Percentiles rank a stretch among this genome's conserved stretches.
phyloP scores from a whole-genome alignment of 2,329 filamentous ascomycete species.

The Aureobasidium sp. region DNA sequence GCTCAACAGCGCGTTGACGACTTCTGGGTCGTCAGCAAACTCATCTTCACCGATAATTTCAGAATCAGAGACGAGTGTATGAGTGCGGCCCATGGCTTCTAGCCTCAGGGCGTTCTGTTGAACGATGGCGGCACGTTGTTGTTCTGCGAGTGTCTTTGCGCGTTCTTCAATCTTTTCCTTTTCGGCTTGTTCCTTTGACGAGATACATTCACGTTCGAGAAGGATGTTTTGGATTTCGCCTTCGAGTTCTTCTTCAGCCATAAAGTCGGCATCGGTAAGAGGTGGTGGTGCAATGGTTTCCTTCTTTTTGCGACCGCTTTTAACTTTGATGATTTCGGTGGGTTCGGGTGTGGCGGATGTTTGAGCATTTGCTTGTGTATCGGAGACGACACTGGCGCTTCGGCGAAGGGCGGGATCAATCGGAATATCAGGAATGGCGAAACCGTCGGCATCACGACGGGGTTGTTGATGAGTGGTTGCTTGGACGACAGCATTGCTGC shows the following conservation, averaged over 20 bases:
- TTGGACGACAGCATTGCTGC: slow-evolving; percentile 4
- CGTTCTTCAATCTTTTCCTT: slow-evolving; percentile 22
- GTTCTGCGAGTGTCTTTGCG: slow-evolving; percentile 21
- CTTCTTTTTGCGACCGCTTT: slow-evolving; percentile 12
- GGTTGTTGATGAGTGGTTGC: slow-evolving; percentile 11
- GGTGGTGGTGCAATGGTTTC: slow-evolving; percentile 21
- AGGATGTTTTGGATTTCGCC: slow-evolving; percentile 33
- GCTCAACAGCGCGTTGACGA: slow-evolving; percentile 66
- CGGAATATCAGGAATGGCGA: slow-evolving; percentile 29
- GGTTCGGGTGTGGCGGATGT: background rate
- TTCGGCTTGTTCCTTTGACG: slow-evolving; percentile 23
- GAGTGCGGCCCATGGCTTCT: slow-evolving; percentile 37
- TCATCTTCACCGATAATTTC: slow-evolving; percentile 67
- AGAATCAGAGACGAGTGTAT: slow-evolving; percentile 21
- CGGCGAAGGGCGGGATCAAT: slow-evolving; percentile 18
- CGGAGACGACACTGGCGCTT: slow-evolving; percentile 18
- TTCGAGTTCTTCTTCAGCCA: slow-evolving; percentile 39
- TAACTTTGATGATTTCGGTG: background rate
- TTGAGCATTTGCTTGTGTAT: slow-evolving; percentile 21
- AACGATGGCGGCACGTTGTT: slow-evolving; percentile 24
- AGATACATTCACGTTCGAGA: slow-evolving; percentile 22
- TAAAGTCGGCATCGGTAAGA: slow-evolving; percentile 37
- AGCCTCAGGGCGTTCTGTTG: slow-evolving; percentile 42
- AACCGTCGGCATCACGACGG: slow-evolving; percentile 34
- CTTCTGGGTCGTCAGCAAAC: slow-evolving; percentile 83